Base-by-base conservation (phyloP, 2,329 filamentous ascomycete species). In the Botryosphaeria dothidea region DNA sequence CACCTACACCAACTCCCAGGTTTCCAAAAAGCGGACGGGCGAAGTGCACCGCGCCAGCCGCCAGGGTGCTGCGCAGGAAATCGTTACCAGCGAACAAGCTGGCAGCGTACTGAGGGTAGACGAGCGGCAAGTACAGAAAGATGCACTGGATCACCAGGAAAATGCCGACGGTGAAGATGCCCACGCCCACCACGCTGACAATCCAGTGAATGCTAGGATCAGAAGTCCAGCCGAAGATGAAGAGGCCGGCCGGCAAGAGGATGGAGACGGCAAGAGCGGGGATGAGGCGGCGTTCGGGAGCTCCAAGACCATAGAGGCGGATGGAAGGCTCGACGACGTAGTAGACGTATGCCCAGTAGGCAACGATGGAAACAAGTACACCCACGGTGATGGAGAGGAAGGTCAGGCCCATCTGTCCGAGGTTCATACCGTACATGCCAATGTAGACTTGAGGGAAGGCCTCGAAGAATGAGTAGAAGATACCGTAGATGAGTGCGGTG, bases 71-170 rank as follows among this genome's bases (percentile, higher is more conserved):
- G 11, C 75, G 68, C 0, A 73, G 70, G 52, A 76, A 34, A 49
- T 88, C 86, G 70, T 88, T 89, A 5, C 81, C 85, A 0, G 86
- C 86, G 70, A 89, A 88, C 23, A 88, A 75, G 56, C 80, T 84
- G 41, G 86, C 85, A 0, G 85, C 85, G 70, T 79, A 79, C 66
- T 75, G 72, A 6, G 78, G 78, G 67, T 80, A 80, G 8, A 72
- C 72, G 51, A 78, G 64, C 4, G 77, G 76, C 56, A 80, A 69
- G 68, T 80, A 80, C 31, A 79, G 68, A 69, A 80, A 78, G 54
- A 79, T 72, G 64, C 76, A 79, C 71, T 82, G 80, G 68, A 82
- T 74, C 19, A 81, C 68, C 48, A 80, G 67, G 66, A 82, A 80
- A 67, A 58, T 73, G 66, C 74, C 73, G 7, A 73, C 71, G 1